Evolutionary conservation across 169 alveolate genomes (phyloP).

Genomic region (Babesia sp.): DNA sequence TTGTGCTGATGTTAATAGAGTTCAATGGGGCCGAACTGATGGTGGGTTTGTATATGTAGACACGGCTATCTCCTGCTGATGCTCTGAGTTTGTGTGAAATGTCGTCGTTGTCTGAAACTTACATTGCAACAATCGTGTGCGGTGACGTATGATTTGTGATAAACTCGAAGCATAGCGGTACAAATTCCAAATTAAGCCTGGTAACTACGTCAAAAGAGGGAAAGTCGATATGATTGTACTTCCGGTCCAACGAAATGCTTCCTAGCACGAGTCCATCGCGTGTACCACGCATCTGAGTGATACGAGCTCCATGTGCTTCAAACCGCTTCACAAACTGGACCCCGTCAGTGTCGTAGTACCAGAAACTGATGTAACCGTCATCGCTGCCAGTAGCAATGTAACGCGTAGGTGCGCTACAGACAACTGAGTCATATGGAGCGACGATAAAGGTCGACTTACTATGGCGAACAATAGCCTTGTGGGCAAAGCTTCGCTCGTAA

Average conservation of each 20-base stretch:
- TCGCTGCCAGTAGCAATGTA: conserved; percentile 91
- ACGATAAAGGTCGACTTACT: conserved; percentile 48
- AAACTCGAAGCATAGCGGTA: conserved; percentile 77
- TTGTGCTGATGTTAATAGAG: conserved; percentile 19
- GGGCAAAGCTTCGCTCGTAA: conserved; percentile 90
- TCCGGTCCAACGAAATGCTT: conserved; percentile 78
- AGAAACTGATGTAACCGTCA: conserved; percentile 96
- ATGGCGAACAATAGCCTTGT: conserved; percentile 82
- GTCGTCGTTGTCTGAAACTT: conserved; percentile 2
- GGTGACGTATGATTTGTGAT: conserved; percentile 45
- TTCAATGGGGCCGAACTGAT: conserved; percentile 24
- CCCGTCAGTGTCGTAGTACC: conserved; percentile 92
- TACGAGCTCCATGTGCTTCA: conserved; percentile 87
- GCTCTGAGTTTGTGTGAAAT: conserved; percentile 1
- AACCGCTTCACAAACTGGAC: conserved; percentile 95
- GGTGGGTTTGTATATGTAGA: conserved; percentile 57
- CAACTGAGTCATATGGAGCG: conserved; percentile 51
- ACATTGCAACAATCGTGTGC: conserved; percentile 73
- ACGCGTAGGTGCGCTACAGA: conserved; percentile 83
- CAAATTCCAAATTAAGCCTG: conserved; percentile 64
- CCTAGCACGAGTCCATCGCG: conserved; percentile 81
- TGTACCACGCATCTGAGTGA: conserved; percentile 73
- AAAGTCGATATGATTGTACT: conserved; percentile 80
- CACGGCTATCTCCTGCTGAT: conserved; percentile 7
- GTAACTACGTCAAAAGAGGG: conserved; percentile 76